phyloP scores from a whole-genome alignment of 2,329 filamentous ascomycete genomes.

The Fusarium staphyleae region DNA sequence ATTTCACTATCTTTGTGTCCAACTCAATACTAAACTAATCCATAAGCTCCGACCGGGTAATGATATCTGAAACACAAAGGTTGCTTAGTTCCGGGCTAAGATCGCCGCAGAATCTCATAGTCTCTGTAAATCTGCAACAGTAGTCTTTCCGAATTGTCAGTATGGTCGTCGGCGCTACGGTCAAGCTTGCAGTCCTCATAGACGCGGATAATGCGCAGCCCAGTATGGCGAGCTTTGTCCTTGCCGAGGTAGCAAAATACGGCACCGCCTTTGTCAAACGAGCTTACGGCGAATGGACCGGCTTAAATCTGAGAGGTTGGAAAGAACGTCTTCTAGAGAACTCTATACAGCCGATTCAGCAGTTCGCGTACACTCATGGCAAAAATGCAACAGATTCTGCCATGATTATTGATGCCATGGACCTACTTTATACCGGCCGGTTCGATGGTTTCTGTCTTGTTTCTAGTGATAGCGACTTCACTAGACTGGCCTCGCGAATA shows the following conservation, averaged over 20 bases:
- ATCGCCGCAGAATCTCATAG: too few species aligned
- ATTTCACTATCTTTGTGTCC: too few species aligned
- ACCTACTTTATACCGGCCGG: conserved; percentile 44
- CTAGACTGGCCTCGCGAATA: conserved; percentile 45
- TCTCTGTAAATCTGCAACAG: too few species aligned
- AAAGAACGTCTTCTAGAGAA: conserved; percentile 43
- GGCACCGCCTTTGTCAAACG: conserved; percentile 44
- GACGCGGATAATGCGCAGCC: conserved; percentile 45
- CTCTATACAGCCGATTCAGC: conserved; percentile 48
- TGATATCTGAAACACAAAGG: too few species aligned
- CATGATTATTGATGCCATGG: conserved; percentile 51
- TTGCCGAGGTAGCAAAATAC: conserved; percentile 46
- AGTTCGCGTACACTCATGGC: conserved; percentile 47
- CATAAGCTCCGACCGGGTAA: too few species aligned
- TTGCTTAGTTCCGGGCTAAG: too few species aligned
- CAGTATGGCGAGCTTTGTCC: conserved; percentile 25
- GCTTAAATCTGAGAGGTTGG: conserved; percentile 38
- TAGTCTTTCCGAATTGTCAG: too few species aligned
- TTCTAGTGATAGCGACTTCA: conserved; percentile 49
- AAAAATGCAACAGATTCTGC: conserved; percentile 48
- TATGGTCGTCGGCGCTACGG: neutral
- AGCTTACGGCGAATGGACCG: conserved; percentile 49
- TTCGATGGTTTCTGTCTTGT: conserved; percentile 47
- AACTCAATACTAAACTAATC: too few species aligned
- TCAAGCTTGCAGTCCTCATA: conserved; percentile 45